These are phyloP conservation scores for Dryas integrifolia DNA, from an alignment of 331 rosid genomes.

Conservation along the genomic window DNA sequence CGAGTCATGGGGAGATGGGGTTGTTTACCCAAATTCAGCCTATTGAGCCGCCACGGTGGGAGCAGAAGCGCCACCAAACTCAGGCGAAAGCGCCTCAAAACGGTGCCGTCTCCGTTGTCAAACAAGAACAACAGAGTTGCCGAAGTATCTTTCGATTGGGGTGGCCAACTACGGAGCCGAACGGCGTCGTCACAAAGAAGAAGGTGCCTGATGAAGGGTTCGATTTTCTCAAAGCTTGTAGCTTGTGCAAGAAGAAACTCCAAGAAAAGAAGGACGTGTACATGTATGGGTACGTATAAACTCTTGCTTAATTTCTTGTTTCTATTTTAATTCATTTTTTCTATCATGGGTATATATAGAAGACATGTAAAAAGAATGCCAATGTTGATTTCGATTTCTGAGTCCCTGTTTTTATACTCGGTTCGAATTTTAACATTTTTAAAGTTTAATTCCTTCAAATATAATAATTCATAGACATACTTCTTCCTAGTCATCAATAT, in stretches of 20 bases:
- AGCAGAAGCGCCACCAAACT: not conserved
- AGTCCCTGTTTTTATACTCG: no score
- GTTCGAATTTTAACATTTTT: no score
- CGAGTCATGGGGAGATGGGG: conserved; percentile 16
- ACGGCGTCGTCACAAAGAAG: not conserved
- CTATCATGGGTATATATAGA: no score
- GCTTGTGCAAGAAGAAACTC: conserved; percentile 26
- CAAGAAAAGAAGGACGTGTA: not conserved
- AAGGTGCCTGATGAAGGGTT: not conserved
- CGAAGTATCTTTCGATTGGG: not conserved
- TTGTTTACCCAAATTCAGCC: not conserved
- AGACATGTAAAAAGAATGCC: no score
- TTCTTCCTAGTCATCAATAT: not conserved
- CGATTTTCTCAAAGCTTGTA: conserved; percentile 25
- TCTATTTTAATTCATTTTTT: not conserved
- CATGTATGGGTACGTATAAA: conserved; percentile 33
- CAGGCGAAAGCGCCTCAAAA: no score
- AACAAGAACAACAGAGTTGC: not conserved
- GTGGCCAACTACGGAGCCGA: not conserved
- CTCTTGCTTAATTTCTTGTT: not conserved
- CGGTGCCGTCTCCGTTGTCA: not conserved
- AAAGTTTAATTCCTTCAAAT: no score
- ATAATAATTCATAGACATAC: no score
- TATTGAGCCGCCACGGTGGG: not conserved
- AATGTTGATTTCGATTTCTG: no score